Percentiles rank a stretch among this genome's conserved stretches.
phyloP scores from a whole-genome alignment of 139 green algal genomes.

The Chlamydomonas incerta region DNA sequence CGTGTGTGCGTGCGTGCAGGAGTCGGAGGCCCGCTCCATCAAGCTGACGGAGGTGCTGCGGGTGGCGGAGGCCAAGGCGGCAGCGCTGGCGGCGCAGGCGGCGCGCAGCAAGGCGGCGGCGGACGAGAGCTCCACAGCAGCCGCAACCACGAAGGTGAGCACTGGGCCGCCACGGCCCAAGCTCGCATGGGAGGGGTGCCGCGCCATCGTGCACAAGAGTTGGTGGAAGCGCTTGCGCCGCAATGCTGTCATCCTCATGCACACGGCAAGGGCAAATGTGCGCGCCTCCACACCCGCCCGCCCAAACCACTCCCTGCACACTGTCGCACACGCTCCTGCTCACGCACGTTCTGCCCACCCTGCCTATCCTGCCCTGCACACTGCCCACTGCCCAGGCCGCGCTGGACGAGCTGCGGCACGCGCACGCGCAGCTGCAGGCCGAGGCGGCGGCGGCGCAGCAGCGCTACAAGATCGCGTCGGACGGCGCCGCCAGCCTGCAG shows the following conservation, averaged over 20 bases:
- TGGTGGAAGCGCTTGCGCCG: too few relatives aligned
- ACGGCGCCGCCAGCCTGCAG: conserved; percentile 39
- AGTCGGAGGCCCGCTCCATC: background rate
- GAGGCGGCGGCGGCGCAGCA: conserved; percentile 29
- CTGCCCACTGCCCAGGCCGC: background rate
- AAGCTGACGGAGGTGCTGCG: conserved; percentile 37
- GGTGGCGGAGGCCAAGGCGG: conserved; percentile 16
- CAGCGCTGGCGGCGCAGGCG: background rate
- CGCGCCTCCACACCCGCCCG: too few relatives aligned
- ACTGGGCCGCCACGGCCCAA: background rate
- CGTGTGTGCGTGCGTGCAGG: conserved; percentile 2
- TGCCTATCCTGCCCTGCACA: too few relatives aligned
- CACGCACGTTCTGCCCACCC: too few relatives aligned
- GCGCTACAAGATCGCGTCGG: conserved; percentile 14
- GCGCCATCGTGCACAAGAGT: too few relatives aligned
- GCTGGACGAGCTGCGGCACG: conserved; percentile 27
- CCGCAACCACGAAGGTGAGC: conserved; percentile 19
- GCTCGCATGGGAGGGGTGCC: background rate
- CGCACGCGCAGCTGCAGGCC: conserved; percentile 21
- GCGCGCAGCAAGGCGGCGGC: conserved; percentile 21
- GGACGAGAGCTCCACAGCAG: conserved; percentile 31
- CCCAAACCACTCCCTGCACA: too few relatives aligned
- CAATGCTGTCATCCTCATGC: too few relatives aligned
- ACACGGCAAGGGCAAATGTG: too few relatives aligned
- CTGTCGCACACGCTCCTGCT: too few relatives aligned